Evolutionary conservation across 2,329 filamentous ascomycete genomes (phyloP), one percentile per base, ranked within the genome.

Genomic region (Hawksworthiomyces lignivorus): DNA sequence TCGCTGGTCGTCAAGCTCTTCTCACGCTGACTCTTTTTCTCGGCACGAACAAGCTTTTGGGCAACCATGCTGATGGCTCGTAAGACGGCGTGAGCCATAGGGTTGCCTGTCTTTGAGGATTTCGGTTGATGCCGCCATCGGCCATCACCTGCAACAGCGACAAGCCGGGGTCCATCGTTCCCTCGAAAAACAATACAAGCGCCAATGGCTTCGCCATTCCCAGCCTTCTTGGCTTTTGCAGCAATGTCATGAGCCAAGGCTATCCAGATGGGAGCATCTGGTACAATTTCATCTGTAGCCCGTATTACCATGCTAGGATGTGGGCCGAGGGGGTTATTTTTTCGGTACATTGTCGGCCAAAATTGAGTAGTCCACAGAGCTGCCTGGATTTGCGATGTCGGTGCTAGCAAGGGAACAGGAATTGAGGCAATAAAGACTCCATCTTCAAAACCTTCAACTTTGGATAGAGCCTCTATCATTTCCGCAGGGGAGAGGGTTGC

Each of bases 301-400:
- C 82, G 78, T 31, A 75, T 68, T 43, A 90, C 77, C 56, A 84
- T 75, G 54, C 80, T 78, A 47, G 86, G 86, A 56, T 94, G 87
- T 15, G 87, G 86, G 4, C 87, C 87, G 45, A 89, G 84, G 3
- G 86, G 86, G 56, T 92, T 92, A 51, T 84, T 89, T 65, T 88
- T 88, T 49, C 86, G 82, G 64, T 92, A 94, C 36, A 89, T 77
- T 2, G 82, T 84, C 11, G 87, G 87, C 87, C 87, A 94, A 60
- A 87, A 90, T 52, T 81, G 72, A 26, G 75, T 68, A 20, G 79
- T 82, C 85, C 85, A 92, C 57, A 77, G 67, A 20, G 75, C 75
- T 8, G 87, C 84, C 59, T 90, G 84, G 29, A 82, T 70, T 51
- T 82, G 75, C 4, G 84, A 89, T 5, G 82, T 87, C 2, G 87